Evolutionary conservation across 306 rosid species (phyloP).

Genomic region (Gillenia trifoliata): DNA sequence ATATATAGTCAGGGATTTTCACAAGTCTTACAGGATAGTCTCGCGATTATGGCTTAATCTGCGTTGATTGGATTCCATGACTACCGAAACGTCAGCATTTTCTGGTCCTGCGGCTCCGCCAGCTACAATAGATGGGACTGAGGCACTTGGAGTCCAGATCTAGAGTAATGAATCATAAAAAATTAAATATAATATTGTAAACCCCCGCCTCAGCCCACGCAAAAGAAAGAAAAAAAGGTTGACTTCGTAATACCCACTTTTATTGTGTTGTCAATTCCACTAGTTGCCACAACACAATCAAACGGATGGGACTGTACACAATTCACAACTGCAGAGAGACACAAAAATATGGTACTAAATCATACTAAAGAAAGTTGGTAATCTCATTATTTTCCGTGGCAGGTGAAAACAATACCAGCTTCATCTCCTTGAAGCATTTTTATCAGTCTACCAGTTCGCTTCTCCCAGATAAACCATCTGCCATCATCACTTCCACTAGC

Average conservation of each 20-base stretch:
- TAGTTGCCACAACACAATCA: constrained; percentile 91
- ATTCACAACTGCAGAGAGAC: constrained; percentile 66
- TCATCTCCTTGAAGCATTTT: constrained; percentile 86
- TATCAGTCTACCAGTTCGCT: constrained; percentile 78
- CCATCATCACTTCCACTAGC: constrained; percentile 99
- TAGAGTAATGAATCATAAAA: constrained; percentile 30
- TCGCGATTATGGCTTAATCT: constrained; percentile 64
- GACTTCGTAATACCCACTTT: constrained; percentile 53
- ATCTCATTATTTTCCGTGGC: not conserved
- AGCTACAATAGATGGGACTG: constrained; percentile 70
- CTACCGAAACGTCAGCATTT: constrained; percentile 52
- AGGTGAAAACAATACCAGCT: constrained; percentile 52
- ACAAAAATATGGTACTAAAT: constrained; percentile 15
- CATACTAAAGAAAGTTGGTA: constrained; percentile 1
- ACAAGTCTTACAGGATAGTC: constrained; percentile 65
- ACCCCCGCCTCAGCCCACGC: not conserved
- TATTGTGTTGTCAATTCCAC: constrained; percentile 93
- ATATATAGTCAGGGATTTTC: constrained; percentile 6
- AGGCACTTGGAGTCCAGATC: constrained; percentile 88
- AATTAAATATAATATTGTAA: constrained; percentile 25
- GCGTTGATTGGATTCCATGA: constrained; percentile 73
- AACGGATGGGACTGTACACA: constrained; percentile 88
- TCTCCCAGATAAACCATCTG: constrained; percentile 98
- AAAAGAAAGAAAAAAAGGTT: not conserved
- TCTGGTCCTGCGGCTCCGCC: constrained; percentile 77